phyloP scores from a whole-genome alignment of 805 yeast genomes.

The Starmerella floricola region DNA sequence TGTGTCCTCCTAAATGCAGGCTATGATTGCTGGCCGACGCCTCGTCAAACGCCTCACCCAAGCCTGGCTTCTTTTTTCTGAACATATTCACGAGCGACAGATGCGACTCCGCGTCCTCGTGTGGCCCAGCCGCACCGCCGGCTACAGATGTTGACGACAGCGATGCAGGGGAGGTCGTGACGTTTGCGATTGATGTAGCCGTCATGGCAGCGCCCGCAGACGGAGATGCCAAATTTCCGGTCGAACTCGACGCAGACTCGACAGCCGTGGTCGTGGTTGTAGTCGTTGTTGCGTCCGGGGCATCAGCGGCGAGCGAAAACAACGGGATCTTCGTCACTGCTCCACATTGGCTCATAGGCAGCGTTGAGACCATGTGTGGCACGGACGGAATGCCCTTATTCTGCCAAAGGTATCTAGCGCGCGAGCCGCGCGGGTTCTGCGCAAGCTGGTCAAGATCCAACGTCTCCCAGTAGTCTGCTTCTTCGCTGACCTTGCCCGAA shows the following conservation, averaged over 20 bases:
- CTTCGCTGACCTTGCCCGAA: slow-evolving; percentile 18
- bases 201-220: neutral
- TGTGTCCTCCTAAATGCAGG: neutral
- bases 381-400: slow-evolving; percentile 17
- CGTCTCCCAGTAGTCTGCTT: slow-evolving; percentile 22
- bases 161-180: neutral
- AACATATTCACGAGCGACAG: slow-evolving; percentile 2
- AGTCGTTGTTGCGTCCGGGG: neutral
- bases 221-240: neutral
- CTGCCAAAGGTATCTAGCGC: slow-evolving; percentile 23
- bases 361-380: slow-evolving; percentile 9
- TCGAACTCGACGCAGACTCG: neutral
- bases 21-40: neutral
- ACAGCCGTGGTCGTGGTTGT: neutral
- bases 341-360: slow-evolving; percentile 1
- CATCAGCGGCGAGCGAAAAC: slow-evolving; percentile 8
- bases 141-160: neutral
- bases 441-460: slow-evolving; percentile 18
- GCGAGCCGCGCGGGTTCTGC: slow-evolving; percentile 19
- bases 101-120: neutral
- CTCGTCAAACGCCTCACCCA: slow-evolving; percentile 11
- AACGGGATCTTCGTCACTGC: slow-evolving; percentile 8
- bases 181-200: neutral
- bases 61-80: slow-evolving; percentile 1
- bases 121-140: neutral